Percentiles rank a stretch among this genome's conserved stretches.
phyloP scores from a whole-genome alignment of 2,329 filamentous ascomycete species.

The Metarhizium robertsii region DNA sequence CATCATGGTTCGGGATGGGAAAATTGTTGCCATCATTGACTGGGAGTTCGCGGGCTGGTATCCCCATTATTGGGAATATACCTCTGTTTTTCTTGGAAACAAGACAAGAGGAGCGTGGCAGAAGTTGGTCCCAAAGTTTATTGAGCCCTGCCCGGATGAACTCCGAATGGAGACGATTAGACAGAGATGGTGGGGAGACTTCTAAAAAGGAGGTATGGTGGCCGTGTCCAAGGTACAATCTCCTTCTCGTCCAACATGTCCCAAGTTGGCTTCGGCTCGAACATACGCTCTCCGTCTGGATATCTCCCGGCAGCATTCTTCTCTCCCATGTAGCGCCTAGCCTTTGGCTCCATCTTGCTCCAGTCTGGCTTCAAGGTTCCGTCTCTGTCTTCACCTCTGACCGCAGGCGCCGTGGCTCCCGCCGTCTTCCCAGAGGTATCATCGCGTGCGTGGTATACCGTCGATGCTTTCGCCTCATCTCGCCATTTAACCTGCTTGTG shows the following conservation, averaged over 20 bases:
- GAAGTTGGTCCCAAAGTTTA: constrained; percentile 21
- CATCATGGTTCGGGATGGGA: not conserved
- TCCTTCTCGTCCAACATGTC: constrained; percentile 18
- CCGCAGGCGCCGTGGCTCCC: too few relatives aligned
- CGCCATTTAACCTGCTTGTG: too few relatives aligned
- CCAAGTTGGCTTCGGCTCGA: constrained; percentile 20
- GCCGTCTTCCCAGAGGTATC: too few relatives aligned
- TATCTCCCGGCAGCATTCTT: constrained; percentile 21
- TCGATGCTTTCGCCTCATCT: too few relatives aligned
- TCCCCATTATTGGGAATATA: not conserved
- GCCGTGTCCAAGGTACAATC: constrained; percentile 8
- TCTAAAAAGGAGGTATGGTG: not conserved
- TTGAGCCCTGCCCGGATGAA: constrained; percentile 26
- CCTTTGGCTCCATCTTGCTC: constrained; percentile 22
- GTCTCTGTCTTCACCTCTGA: too few relatives aligned
- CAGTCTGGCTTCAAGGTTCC: constrained; percentile 28
- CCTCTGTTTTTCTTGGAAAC: constrained; percentile 13
- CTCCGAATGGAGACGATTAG: constrained; percentile 30
- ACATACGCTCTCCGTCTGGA: constrained; percentile 2
- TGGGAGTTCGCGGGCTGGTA: not conserved
- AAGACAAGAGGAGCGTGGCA: constrained; percentile 26
- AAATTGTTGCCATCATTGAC: not conserved
- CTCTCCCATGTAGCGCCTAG: constrained; percentile 23
- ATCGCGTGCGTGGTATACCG: too few relatives aligned
- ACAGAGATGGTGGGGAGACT: constrained; percentile 24